Percentiles rank a stretch among this genome's conserved stretches.
phyloP scores from a whole-genome alignment of 2,329 filamentous ascomycete genomes.

The Fusarium zealandicum region DNA sequence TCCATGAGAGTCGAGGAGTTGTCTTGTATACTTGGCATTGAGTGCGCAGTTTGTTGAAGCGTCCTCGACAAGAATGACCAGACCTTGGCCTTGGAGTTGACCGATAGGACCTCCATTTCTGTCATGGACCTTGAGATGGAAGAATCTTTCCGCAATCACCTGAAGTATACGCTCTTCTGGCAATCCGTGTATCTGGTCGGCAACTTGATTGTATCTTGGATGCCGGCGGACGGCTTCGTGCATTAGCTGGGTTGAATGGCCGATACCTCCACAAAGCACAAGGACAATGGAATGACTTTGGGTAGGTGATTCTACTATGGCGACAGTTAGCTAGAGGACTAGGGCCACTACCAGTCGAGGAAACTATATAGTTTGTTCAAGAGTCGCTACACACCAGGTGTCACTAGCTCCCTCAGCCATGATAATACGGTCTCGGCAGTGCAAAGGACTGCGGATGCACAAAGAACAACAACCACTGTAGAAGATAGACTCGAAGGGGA shows the following conservation, averaged over 20 bases:
- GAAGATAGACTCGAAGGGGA: background rate
- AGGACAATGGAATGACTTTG: conserved; percentile 2
- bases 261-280: conserved; percentile 33
- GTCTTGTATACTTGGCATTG: conserved; percentile 29
- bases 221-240: conserved; percentile 30
- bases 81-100: background rate
- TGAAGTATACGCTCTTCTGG: conserved; percentile 31
- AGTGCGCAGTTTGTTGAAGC: conserved; percentile 35
- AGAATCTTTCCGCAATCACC: conserved; percentile 26
- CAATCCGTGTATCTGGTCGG: conserved; percentile 2
- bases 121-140: conserved; percentile 1
- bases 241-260: conserved; percentile 32
- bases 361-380: too few relatives aligned
- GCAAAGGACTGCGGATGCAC: conserved; percentile 28
- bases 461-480: conserved; percentile 22
- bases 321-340: background rate
- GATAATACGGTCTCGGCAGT: conserved; percentile 27
- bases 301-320: background rate
- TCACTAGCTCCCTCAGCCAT: background rate
- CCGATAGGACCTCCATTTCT: background rate
- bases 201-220: conserved; percentile 17
- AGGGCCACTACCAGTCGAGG: too few relatives aligned
- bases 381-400: background rate
- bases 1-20: conserved; percentile 25
- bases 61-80: conserved; percentile 29